Conservation (phyloP, 164 flowering plant species). For the Chloranthus sessilifolius region DNA sequence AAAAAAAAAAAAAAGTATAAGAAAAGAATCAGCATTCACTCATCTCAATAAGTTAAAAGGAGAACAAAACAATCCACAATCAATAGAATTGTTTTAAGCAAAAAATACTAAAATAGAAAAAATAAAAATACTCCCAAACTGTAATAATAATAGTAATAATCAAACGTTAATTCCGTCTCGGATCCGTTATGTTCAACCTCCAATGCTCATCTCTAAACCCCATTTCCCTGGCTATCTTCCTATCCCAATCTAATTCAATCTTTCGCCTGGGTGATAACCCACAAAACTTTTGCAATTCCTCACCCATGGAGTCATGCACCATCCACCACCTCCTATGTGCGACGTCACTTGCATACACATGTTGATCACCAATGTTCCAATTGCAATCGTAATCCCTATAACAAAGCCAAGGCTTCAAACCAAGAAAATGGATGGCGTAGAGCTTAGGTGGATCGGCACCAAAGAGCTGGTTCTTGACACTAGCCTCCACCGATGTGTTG, state of each 20-base stretch:
- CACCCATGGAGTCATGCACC: constrained; percentile 67
- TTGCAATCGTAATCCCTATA: constrained; percentile 96
- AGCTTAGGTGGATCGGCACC: constrained; percentile 74
- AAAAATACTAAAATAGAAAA: too few species aligned
- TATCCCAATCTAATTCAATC: constrained; percentile 61
- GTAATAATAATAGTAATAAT: too few species aligned
- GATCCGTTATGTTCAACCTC: constrained; percentile 73
- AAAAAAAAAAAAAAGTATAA: too few species aligned
- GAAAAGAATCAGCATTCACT: too few species aligned
- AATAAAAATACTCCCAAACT: too few species aligned
- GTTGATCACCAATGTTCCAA: constrained; percentile 59
- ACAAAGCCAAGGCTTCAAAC: constrained; percentile 93
- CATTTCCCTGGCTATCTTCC: constrained; percentile 38
- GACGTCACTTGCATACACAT: constrained; percentile 79
- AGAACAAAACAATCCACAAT: too few species aligned
- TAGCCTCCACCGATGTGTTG: constrained; percentile 44
- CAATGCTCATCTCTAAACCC: constrained; percentile 53
- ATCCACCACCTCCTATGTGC: constrained; percentile 90
- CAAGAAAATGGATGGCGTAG: constrained; percentile 76
- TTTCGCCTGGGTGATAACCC: constrained; percentile 41
- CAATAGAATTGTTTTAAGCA: too few species aligned
- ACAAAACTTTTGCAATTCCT: constrained; percentile 50
- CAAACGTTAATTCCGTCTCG: too few species aligned
- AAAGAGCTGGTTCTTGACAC: constrained; percentile 65
- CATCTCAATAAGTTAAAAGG: too few species aligned